phyloP scores from a whole-genome alignment of 441 rosid genomes.

The Omphalea diandra region DNA sequence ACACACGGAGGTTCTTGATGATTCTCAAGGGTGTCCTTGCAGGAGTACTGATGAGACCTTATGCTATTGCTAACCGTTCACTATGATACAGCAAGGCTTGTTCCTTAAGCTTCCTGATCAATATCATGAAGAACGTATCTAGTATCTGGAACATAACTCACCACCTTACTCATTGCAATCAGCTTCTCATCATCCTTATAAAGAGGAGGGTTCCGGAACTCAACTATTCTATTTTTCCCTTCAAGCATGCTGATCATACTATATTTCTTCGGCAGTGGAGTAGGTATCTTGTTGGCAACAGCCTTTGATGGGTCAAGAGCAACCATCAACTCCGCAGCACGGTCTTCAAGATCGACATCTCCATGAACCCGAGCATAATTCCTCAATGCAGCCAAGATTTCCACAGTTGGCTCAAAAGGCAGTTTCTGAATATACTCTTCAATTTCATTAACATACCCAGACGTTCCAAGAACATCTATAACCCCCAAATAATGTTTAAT shows the following conservation, averaged over 20 bases:
- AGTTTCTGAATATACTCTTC: slow-evolving; percentile 53
- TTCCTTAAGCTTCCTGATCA: slow-evolving; percentile 87
- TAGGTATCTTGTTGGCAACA: slow-evolving; percentile 40
- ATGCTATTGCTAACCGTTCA: slow-evolving; percentile 70
- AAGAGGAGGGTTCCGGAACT: slow-evolving; percentile 57
- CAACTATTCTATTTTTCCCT: slow-evolving; percentile 58
- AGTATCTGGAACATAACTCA: slow-evolving; percentile 72
- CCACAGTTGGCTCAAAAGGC: slow-evolving; percentile 65
- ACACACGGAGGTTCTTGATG: slow-evolving; percentile 60
- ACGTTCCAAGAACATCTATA: slow-evolving; percentile 74
- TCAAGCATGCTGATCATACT: slow-evolving; percentile 65
- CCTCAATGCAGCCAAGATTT: slow-evolving; percentile 68
- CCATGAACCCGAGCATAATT: slow-evolving; percentile 67
- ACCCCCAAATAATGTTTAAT: slow-evolving; percentile 62
- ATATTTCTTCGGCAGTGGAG: slow-evolving; percentile 19
- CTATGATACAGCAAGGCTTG: slow-evolving; percentile 84
- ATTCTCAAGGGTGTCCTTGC: slow-evolving; percentile 30
- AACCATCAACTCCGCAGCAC: slow-evolving; percentile 57
- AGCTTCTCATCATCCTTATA: slow-evolving; percentile 77
- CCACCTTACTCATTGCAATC: slow-evolving; percentile 42
- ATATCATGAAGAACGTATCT: slow-evolving; percentile 78
- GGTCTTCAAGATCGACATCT: slow-evolving; percentile 76
- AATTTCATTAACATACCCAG: slow-evolving; percentile 71
- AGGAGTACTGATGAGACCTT: slow-evolving; percentile 50
- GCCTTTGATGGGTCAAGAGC: slow-evolving; percentile 67